Percentiles rank a stretch among this genome's conserved stretches.
Conservation (phyloP, 805 yeast genomes). For the Candida cerambycidarum region DNA sequence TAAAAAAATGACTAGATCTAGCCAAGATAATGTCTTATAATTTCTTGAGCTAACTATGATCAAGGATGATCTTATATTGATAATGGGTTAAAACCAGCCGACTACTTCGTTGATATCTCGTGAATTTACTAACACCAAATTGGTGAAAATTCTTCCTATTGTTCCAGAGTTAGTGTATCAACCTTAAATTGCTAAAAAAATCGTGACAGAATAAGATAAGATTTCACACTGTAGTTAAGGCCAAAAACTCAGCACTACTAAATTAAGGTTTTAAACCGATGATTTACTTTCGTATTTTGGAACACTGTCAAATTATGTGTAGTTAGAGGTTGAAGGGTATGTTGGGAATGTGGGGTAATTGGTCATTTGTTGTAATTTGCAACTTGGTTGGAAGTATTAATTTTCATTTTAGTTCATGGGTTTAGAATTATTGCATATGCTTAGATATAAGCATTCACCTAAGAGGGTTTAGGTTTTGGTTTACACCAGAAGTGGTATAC, state of each 20-base stretch:
- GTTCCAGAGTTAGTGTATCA: conserved; percentile 1
- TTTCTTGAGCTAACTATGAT: too few species aligned
- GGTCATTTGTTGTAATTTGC: too few species aligned
- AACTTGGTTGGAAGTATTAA: too few species aligned
- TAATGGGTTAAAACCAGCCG: too few species aligned
- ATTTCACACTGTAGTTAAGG: too few species aligned
- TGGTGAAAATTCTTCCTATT: conserved; percentile 1
- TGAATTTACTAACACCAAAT: not conserved
- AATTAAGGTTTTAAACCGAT: not conserved
- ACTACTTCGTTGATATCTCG: not conserved
- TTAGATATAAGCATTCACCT: too few species aligned
- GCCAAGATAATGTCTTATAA: not conserved
- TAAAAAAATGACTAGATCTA: not conserved
- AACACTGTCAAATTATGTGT: not conserved
- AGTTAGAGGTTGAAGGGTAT: not conserved
- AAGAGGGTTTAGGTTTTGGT: too few species aligned
- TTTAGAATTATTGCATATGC: too few species aligned
- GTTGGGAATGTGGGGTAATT: not conserved
- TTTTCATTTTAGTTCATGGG: too few species aligned
- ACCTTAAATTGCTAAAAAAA: conserved; percentile 6
- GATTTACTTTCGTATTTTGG: not conserved
- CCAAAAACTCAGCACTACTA: not conserved
- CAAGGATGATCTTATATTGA: too few species aligned
- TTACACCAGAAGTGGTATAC: too few species aligned
- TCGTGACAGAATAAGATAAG: not conserved